These are phyloP conservation scores for Oenanthe sinensis DNA, from an alignment of 129 eudicot species.

Conservation along the genomic window DNA sequence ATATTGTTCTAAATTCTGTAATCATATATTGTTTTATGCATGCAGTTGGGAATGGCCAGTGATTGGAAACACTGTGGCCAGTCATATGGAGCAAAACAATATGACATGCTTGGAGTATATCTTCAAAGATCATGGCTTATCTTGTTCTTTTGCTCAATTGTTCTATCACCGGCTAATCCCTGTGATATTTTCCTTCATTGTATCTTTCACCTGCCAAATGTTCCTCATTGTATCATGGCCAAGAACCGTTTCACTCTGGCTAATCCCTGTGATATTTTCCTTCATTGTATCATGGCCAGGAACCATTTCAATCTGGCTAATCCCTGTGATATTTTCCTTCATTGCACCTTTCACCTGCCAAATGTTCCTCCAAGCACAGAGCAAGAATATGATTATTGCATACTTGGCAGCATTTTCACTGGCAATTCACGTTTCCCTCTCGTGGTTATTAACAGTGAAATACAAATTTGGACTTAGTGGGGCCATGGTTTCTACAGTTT, in stretches of 20 bases:
- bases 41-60: slow-evolving; percentile 42
- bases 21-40: background rate
- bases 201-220: slow-evolving; percentile 33
- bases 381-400: slow-evolving; percentile 44
- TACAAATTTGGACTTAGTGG: slow-evolving; percentile 34
- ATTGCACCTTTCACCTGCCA: slow-evolving; percentile 25
- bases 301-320: slow-evolving; percentile 28
- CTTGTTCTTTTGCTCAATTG: slow-evolving; percentile 6
- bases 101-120: slow-evolving; percentile 42
- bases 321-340: slow-evolving; percentile 28
- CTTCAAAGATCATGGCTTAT: slow-evolving; percentile 49
- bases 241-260: slow-evolving; percentile 29
- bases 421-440: slow-evolving; percentile 28
- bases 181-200: slow-evolving; percentile 19
- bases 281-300: no score
- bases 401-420: slow-evolving; percentile 31
- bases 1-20: background rate
- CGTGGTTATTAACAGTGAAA: slow-evolving; percentile 36
- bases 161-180: slow-evolving; percentile 41
- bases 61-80: slow-evolving; percentile 49
- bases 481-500: slow-evolving; percentile 34
- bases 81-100: slow-evolving; percentile 43
- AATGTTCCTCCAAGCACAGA: slow-evolving; percentile 55
- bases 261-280: slow-evolving; percentile 30
- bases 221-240: no score